These are phyloP conservation scores for Phytophthora lateralis DNA, from an alignment of 352 stramenopile species.

Conservation along the genomic window DNA sequence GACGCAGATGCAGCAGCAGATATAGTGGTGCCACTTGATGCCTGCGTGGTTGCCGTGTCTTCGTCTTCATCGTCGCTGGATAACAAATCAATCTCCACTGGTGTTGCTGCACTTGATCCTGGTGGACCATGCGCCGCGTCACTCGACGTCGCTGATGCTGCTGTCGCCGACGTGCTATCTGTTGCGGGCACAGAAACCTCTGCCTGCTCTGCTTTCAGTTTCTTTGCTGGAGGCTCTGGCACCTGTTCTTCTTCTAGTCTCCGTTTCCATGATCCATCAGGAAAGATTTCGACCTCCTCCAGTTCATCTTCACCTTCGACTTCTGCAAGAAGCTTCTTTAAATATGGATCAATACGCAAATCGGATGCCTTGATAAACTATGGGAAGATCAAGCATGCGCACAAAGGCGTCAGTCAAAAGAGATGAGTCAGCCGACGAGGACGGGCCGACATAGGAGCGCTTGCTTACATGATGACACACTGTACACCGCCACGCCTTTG, in stretches of 20 bases:
- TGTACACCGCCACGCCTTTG: constrained; percentile 90
- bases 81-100: constrained; percentile 79
- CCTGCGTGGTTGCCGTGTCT: constrained; percentile 11
- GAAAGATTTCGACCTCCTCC: constrained; percentile 92
- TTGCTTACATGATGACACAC: constrained; percentile 88
- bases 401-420: constrained; percentile 4
- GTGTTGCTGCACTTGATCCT: constrained; percentile 37
- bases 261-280: constrained; percentile 82
- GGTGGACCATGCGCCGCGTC: constrained; percentile 8
- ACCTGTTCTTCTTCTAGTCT: constrained; percentile 56
- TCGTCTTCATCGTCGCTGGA: constrained; percentile 71
- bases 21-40: constrained; percentile 2
- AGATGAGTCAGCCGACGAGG: constrained; percentile 10
- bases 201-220: constrained; percentile 56
- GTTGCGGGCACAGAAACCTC: constrained; percentile 16
- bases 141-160: constrained; percentile 13
- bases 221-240: constrained; percentile 49
- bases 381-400: neutral
- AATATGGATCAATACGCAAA: constrained; percentile 89
- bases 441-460: neutral
- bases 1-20: constrained; percentile 9
- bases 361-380: constrained; percentile 91
- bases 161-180: constrained; percentile 13
- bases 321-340: constrained; percentile 88
- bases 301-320: constrained; percentile 82